phyloP scores from a whole-genome alignment of 1,139 yeast species.

The Eremothecium sinecaudum region DNA sequence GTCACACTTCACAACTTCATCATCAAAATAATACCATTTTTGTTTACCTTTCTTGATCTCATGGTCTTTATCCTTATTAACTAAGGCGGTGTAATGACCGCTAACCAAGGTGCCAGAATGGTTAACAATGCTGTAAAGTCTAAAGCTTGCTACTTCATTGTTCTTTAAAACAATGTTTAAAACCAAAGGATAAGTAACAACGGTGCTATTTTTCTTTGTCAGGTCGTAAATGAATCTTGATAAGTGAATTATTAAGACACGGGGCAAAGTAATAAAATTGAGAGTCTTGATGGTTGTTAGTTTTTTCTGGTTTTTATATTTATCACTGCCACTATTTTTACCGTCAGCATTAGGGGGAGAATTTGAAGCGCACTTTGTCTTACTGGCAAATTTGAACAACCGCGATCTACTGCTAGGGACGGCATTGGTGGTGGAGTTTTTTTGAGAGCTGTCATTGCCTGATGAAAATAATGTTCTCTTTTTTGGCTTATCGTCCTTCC shows the following conservation, averaged over 20 bases:
- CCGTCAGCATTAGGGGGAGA: constrained; percentile 19
- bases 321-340: constrained; percentile 8
- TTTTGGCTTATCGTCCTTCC: constrained; percentile 23
- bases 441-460: neutral
- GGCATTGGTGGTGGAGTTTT: too few species aligned
- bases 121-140: constrained; percentile 52
- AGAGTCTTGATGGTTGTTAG: constrained; percentile 44
- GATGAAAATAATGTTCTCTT: constrained; percentile 5
- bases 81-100: constrained; percentile 66
- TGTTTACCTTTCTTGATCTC: constrained; percentile 28
- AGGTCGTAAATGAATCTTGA: constrained; percentile 49
- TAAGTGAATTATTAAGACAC: constrained; percentile 53
- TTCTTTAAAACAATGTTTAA: constrained; percentile 39
- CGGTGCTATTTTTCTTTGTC: constrained; percentile 47
- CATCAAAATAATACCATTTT: constrained; percentile 69
- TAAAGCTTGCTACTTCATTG: constrained; percentile 40
- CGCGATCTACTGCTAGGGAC: constrained; percentile 11
- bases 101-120: constrained; percentile 63
- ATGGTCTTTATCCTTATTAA: constrained; percentile 40
- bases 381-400: constrained; percentile 18
- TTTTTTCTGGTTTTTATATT: constrained; percentile 24
- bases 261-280: constrained; percentile 56
- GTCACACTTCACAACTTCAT: constrained; percentile 44
- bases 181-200: constrained; percentile 46
- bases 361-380: constrained; percentile 17